Evolutionary conservation across 2,329 filamentous ascomycete species (phyloP).

Genomic region (Paraphaeosphaeria minitans): DNA sequence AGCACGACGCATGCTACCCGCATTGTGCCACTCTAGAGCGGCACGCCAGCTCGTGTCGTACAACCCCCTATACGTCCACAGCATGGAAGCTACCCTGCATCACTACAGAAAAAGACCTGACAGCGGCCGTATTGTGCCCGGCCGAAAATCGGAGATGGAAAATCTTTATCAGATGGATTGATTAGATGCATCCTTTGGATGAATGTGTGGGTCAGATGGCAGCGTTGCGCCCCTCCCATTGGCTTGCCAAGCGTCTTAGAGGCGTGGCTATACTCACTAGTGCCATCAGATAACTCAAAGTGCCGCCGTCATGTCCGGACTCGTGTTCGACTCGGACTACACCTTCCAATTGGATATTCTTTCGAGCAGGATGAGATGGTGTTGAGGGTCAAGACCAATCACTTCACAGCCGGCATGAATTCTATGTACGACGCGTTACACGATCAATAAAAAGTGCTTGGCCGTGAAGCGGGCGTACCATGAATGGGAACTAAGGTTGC

Average conservation of each 20-base stretch:
- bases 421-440: background rate
- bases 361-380: background rate
- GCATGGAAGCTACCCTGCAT: background rate
- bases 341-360: conserved; percentile 17
- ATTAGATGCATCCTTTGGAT: conserved; percentile 25
- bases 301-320: background rate
- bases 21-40: background rate
- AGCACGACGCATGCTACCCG: background rate
- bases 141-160: conserved; percentile 34
- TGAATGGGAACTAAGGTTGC: background rate
- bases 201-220: conserved; percentile 15
- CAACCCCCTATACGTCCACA: background rate
- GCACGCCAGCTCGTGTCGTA: background rate
- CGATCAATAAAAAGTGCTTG: background rate
- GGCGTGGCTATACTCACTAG: conserved; percentile 19
- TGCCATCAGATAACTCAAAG: conserved; percentile 36
- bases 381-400: background rate
- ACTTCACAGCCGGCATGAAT: background rate
- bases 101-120: conserved; percentile 1
- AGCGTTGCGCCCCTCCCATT: conserved; percentile 6
- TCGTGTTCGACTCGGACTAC: background rate
- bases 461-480: background rate
- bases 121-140: conserved; percentile 11
- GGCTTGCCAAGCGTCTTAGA: background rate
- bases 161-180: conserved; percentile 33